Conservation (phyloP, 2,329 filamentous ascomycete species). For the Apiospora hydei region DNA sequence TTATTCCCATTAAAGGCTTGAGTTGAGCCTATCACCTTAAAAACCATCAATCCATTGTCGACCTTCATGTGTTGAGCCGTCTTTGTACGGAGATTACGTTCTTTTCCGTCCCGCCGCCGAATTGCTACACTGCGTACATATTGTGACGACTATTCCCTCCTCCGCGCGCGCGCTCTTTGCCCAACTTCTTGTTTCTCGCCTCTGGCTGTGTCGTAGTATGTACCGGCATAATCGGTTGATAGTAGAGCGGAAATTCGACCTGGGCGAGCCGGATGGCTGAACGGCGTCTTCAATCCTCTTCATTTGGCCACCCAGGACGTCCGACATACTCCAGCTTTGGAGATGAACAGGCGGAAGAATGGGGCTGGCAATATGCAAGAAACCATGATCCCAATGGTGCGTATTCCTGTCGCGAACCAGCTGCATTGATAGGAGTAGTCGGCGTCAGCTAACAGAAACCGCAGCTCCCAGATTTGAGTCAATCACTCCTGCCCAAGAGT, state of each 20-base stretch:
- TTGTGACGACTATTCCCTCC: not conserved
- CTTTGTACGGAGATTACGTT: constrained; percentile 3
- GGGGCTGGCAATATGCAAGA: constrained; percentile 26
- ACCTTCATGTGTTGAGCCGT: not conserved
- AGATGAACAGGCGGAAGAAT: constrained; percentile 27
- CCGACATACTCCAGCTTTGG: constrained; percentile 24
- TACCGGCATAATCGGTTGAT: constrained; percentile 20
- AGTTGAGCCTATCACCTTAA: constrained; percentile 15
- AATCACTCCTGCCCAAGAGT: constrained; percentile 34
- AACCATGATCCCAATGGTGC: constrained; percentile 26
- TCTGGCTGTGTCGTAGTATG: constrained; percentile 27
- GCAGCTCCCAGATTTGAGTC: constrained; percentile 40
- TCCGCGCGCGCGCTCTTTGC: not conserved
- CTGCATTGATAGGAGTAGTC: not conserved
- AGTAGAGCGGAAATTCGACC: constrained; percentile 25
- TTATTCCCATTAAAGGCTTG: constrained; percentile 18
- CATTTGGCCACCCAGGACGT: constrained; percentile 30
- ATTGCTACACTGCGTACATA: not conserved
- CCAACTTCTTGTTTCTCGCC: constrained; percentile 14
- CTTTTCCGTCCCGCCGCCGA: not conserved
- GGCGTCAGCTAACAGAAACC: constrained; percentile 29
- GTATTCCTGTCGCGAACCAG: not conserved
- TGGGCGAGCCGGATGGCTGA: constrained; percentile 31
- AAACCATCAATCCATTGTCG: constrained; percentile 5
- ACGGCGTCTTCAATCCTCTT: constrained; percentile 24